phyloP scores from a whole-genome alignment of 1,284 basidiomycete species.

The Rhodotorula glutinis region DNA sequence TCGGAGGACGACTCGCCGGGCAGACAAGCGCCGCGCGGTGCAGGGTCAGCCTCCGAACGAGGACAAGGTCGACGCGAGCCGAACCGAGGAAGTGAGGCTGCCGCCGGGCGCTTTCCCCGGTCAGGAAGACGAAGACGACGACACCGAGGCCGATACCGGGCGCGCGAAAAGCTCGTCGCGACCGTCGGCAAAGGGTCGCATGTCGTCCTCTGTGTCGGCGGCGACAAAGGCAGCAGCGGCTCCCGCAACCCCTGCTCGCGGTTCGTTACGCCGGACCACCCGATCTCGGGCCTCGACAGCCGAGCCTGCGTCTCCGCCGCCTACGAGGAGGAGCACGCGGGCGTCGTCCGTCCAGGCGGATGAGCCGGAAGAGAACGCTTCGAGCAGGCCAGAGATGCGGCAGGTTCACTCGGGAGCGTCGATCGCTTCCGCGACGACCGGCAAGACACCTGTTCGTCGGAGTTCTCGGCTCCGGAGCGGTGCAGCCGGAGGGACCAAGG shows the following conservation, averaged over 20 bases:
- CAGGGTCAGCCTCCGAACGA: slow-evolving; percentile 13
- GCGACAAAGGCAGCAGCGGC: neutral
- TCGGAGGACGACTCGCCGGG: slow-evolving; percentile 2
- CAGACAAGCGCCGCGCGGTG: slow-evolving; percentile 36
- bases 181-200: too few relatives aligned
- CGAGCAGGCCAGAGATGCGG: neutral
- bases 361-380: neutral
- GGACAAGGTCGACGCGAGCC: neutral
- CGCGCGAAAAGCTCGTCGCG: too few relatives aligned
- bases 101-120: slow-evolving; percentile 33
- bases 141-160: neutral
- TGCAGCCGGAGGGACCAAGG: neutral
- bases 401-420: neutral
- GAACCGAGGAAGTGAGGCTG: neutral
- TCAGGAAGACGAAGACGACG: slow-evolving; percentile 4
- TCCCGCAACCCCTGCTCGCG: neutral
- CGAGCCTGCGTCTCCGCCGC: slow-evolving; percentile 1
- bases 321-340: neutral
- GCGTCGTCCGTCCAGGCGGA: slow-evolving; percentile 6
- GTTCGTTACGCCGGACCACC: neutral
- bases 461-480: slow-evolving; percentile 20
- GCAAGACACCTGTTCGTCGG: slow-evolving; percentile 12
- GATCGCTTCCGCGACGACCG: neutral
- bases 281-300: slow-evolving; percentile 6
- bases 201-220: neutral